Conservation (phyloP, 768 basidiomycete species). For the Sporobolomyces pararoseus region DNA sequence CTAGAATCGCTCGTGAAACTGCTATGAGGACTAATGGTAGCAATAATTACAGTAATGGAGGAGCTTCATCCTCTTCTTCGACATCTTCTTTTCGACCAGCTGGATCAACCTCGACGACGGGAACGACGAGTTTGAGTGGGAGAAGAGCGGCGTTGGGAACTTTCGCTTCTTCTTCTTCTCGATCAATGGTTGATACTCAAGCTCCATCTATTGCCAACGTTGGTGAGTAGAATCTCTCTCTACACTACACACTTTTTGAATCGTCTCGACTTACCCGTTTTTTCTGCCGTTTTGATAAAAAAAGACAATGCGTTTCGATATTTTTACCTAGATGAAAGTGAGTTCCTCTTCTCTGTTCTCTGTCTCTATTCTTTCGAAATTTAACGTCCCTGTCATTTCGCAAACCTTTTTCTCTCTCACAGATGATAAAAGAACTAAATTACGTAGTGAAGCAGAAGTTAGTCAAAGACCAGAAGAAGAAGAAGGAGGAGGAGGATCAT, state of each 20-base stretch:
- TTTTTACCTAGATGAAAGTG: conserved; percentile 37
- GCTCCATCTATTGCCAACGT: conserved; percentile 11
- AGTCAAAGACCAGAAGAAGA: conserved; percentile 23
- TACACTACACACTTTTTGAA: background rate
- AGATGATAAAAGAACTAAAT: conserved; percentile 19
- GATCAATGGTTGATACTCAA: background rate
- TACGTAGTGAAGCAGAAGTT: conserved; percentile 23
- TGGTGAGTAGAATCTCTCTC: conserved; percentile 9
- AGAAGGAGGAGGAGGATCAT: too few relatives aligned
- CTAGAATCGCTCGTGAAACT: background rate
- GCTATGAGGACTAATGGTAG: background rate
- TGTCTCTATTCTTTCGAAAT: too few relatives aligned
- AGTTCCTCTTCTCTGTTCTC: background rate
- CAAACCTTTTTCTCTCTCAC: background rate
- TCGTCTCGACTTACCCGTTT: too few relatives aligned
- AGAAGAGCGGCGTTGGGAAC: conserved; percentile 15
- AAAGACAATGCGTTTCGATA: conserved; percentile 35
- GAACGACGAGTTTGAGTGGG: conserved; percentile 11
- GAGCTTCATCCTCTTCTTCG: background rate
- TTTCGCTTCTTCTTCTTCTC: background rate
- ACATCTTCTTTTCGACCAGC: background rate
- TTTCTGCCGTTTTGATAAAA: too few relatives aligned
- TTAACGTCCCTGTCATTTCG: too few relatives aligned
- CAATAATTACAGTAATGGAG: background rate
- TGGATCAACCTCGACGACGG: background rate